Evolutionary conservation across 83 land plant species (phyloP).

Genomic region (Diphasiastrum complanatum): DNA sequence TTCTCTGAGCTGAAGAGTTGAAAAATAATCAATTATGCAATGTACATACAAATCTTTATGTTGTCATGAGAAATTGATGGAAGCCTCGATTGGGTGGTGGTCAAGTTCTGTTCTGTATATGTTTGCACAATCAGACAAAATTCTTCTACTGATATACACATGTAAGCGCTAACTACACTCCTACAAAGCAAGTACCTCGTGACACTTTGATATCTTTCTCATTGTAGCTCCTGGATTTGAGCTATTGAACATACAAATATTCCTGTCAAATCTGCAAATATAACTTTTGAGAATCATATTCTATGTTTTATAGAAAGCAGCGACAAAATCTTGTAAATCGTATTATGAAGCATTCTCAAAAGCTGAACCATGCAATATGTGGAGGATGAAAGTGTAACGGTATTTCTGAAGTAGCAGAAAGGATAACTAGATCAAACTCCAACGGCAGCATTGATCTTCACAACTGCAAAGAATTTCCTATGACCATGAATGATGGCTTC

Average conservation of each 20-base stretch:
- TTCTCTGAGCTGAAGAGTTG: not conserved
- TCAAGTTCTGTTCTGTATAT: not conserved
- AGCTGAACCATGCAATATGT: too few species aligned
- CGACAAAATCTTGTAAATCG: too few species aligned
- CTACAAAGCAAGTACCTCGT: not conserved
- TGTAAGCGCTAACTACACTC: not conserved
- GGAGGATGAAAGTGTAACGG: too few species aligned
- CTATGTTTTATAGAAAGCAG: too few species aligned
- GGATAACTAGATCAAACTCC: too few species aligned
- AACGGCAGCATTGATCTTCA: too few species aligned
- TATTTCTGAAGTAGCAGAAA: too few species aligned
- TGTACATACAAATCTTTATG: not conserved
- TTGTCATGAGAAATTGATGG: not conserved
- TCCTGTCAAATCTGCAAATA: conserved; percentile 10
- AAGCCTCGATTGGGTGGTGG: not conserved
- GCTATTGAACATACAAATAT: conserved; percentile 10
- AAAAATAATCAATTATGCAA: not conserved
- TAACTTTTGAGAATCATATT: too few species aligned
- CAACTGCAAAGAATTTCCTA: too few species aligned
- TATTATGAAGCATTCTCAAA: too few species aligned
- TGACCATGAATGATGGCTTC: too few species aligned
- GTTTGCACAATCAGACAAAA: not conserved
- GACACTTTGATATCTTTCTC: conserved; percentile 3
- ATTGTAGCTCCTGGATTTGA: conserved; percentile 6
- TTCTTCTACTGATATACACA: not conserved